Evolutionary conservation across 495 filamentous ascomycete species (phyloP), one percentile per base, ranked within the genome.

Genomic region (Hypoxylon rickii): DNA sequence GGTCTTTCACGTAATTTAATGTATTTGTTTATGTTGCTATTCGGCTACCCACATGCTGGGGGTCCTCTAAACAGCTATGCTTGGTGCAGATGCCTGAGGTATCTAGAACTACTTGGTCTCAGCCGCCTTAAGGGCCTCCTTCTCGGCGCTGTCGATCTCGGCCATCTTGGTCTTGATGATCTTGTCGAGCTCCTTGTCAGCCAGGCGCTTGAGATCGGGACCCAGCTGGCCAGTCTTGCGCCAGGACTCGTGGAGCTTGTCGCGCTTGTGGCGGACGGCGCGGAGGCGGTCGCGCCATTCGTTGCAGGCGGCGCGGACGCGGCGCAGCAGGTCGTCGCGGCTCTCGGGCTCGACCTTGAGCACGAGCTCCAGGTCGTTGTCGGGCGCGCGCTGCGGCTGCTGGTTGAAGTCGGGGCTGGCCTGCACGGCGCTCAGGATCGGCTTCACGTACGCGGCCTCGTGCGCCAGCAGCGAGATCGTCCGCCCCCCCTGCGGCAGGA

Each of bases 161-260:
- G 75, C 80, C 62, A 83, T 79, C 43, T 81, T 79, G 65, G 85
- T 85, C 53, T 92, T 86, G 31, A 88, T 83, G 49, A 89, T 59
- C 73, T 89, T 90, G 63, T 91, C 86, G 81, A 92, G 81, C 74
- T 82, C 79, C 41, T 82, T 79, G 36, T 83, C 78, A 5, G 86
- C 83, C 65, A 83, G 86, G 58, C 81, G 75, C 65, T 85, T 72
- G 67, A 90, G 83, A 68, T 94, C 90, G 15, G 82, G 81, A 16
- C 74, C 55, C 57, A 88, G 79, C 47, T 73, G 69, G 42, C 80
- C 70, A 57, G 84, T 76, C 70, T 83, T 76, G 37, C 74, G 78
- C 73, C 88, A 83, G 31, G 87, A 73, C 53, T 78, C 82, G 67
- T 90, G 89, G 59, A 86, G 76, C 69, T 88, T 80, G 24, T 75